Conservation (phyloP, 1,139 yeast genomes). For the Blastobotrys buckinghamii region DNA sequence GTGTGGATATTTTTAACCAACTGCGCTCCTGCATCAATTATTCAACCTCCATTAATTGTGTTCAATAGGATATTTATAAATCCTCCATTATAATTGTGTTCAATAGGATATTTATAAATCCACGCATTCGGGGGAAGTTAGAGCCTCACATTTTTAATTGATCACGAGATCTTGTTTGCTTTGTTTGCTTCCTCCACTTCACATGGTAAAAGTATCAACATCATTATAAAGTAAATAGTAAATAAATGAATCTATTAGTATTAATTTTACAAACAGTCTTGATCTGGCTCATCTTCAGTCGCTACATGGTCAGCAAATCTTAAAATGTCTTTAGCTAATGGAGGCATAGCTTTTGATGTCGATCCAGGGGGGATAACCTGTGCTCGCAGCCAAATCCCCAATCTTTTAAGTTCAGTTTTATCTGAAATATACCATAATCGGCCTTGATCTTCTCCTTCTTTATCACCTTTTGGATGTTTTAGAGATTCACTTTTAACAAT, state of each 20-base stretch:
- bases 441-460: constrained; percentile 3
- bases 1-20: too few relatives aligned
- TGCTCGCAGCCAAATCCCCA: constrained; percentile 8
- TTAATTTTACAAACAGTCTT: background rate
- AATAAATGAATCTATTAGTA: background rate
- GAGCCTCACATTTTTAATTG: too few relatives aligned
- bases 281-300: background rate
- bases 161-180: too few relatives aligned
- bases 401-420: constrained; percentile 2
- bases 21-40: too few relatives aligned
- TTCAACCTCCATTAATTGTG: too few relatives aligned
- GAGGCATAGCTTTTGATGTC: constrained; percentile 4
- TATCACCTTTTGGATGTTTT: constrained; percentile 6
- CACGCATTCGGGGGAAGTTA: too few relatives aligned
- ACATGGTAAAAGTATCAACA: too few relatives aligned
- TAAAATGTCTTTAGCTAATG: constrained; percentile 3
- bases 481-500: constrained; percentile 4
- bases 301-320: constrained; percentile 7
- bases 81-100: too few relatives aligned
- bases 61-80: too few relatives aligned
- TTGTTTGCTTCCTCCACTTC: too few relatives aligned
- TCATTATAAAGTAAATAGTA: background rate
- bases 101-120: too few relatives aligned
- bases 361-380: constrained; percentile 5
- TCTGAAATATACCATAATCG: constrained; percentile 8